Evolutionary conservation across 352 stramenopile species (phyloP).

Genomic region (Phytophthora capsici): DNA sequence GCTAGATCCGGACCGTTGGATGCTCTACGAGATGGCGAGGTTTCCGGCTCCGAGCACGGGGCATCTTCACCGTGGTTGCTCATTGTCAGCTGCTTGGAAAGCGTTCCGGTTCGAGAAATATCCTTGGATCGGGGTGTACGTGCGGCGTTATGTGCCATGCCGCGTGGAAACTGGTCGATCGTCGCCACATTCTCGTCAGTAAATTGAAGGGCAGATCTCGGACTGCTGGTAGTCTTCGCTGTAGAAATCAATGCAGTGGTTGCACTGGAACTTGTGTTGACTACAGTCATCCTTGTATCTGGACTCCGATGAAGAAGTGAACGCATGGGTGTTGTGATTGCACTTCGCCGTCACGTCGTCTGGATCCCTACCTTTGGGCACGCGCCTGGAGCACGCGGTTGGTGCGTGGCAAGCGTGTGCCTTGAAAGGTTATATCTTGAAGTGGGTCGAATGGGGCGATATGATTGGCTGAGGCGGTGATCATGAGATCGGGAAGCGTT

Average conservation of each 20-base stretch:
- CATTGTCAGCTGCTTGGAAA: conserved; percentile 11
- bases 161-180: conserved; percentile 50
- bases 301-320: conserved; percentile 3
- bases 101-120: background rate
- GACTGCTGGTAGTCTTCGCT: background rate
- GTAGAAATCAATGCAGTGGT: background rate
- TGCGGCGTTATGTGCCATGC: conserved; percentile 55
- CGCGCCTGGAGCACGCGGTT: too few species aligned
- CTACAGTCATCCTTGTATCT: conserved; percentile 20
- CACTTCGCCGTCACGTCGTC: too few species aligned
- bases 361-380: too few species aligned
- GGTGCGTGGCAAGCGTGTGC: too few species aligned
- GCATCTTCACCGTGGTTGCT: conserved; percentile 8
- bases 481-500: too few species aligned
- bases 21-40: background rate
- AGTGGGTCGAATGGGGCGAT: too few species aligned
- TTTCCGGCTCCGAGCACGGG: background rate
- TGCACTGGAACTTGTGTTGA: conserved; percentile 7
- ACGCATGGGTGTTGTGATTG: too few species aligned
- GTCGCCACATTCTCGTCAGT: background rate
- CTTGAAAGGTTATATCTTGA: too few species aligned
- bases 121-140: conserved; percentile 35
- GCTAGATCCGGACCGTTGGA: conserved; percentile 37
- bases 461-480: too few species aligned
- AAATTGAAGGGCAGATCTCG: too few species aligned